Percentiles rank a stretch among this genome's conserved stretches.
Conservation (phyloP, 371 early-diverging fungal species). For the Mucor saturninus region DNA sequence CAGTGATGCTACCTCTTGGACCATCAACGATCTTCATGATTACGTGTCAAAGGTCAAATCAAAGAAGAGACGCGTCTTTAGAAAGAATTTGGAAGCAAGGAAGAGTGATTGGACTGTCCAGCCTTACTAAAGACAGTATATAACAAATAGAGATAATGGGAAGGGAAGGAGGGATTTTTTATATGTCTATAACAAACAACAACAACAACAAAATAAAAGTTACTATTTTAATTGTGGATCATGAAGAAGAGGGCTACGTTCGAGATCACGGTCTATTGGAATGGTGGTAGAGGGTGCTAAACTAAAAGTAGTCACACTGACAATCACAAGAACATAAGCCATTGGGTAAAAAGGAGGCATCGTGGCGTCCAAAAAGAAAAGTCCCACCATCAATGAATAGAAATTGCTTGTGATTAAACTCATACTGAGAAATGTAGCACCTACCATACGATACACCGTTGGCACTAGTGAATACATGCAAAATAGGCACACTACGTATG, state of each 20-base stretch:
- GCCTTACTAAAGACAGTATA: background rate
- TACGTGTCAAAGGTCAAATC: background rate
- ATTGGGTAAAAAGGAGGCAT: constrained; percentile 49
- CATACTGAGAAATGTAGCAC: constrained; percentile 52
- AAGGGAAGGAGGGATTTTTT: no score
- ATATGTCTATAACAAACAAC: no score
- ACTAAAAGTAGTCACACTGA: constrained; percentile 37
- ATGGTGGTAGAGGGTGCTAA: constrained; percentile 23
- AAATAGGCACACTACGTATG: constrained; percentile 44
- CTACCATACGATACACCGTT: constrained; percentile 38
- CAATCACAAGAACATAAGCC: constrained; percentile 42
- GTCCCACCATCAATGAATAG: constrained; percentile 44
- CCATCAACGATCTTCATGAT: background rate
- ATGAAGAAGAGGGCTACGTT: background rate
- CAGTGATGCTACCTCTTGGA: constrained; percentile 32
- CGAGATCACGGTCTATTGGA: constrained; percentile 10
- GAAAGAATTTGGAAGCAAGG: constrained; percentile 10
- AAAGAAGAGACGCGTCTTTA: constrained; percentile 7
- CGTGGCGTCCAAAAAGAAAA: constrained; percentile 41
- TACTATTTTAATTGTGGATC: background rate
- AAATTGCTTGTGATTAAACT: constrained; percentile 51
- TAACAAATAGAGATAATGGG: no score
- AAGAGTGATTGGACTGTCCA: constrained; percentile 6
- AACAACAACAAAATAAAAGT: background rate
- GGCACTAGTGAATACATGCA: constrained; percentile 52